Base-by-base conservation (phyloP, 352 stramenopile species). In the Globisporangium irregulare region DNA sequence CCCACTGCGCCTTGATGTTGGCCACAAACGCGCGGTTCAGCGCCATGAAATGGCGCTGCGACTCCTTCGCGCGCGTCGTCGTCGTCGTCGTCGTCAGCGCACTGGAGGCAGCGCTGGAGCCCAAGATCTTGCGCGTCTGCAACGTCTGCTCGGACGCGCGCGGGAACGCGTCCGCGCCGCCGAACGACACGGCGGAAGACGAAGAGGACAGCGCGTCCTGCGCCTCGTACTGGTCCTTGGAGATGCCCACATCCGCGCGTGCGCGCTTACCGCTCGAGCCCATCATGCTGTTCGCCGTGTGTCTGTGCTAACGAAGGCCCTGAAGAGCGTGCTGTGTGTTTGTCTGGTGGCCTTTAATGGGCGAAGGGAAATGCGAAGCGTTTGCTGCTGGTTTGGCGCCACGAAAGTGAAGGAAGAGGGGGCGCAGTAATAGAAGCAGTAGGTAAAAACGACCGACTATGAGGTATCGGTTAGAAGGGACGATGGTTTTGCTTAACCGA, bases 191-290 rank as follows among this genome's bases (percentile, higher is more conserved):
- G 8, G 7, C 62, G 32, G 51, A 64, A 46, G 62, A 51, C 38
- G 59, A 18, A 1, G 60, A 64, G 3, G 57, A 51, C 0, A 68
- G 54, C 9, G 55, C 61, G 20, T 76, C 64, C n/a, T 73, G 68
- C 36, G 75, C 73, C 69, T 88, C 84, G 68, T 86, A 92, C 65
- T 94, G 76, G 38, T 94, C 81, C 75, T 90, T 91, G 54, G 84
- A 91, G 43, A 92, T 74, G 53, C 84, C 84, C 25, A 77, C 83
- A 67, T 94, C 86, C 24, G 78, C 73, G 20, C 84, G 82, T 62
- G 74, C 77, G 60, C 86, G 83, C 82, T 94, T 93, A 74, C 43
- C 58, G 38, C 62, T 60, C 38, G 50, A 56, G 18, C 34, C 46
- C 14, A 25, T 20, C 38, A 27, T 27, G 59, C 25, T 56, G 58